Percentiles rank a stretch among this genome's conserved stretches.
phyloP scores from a whole-genome alignment of 116 monocot species.

The Zostera marina region DNA sequence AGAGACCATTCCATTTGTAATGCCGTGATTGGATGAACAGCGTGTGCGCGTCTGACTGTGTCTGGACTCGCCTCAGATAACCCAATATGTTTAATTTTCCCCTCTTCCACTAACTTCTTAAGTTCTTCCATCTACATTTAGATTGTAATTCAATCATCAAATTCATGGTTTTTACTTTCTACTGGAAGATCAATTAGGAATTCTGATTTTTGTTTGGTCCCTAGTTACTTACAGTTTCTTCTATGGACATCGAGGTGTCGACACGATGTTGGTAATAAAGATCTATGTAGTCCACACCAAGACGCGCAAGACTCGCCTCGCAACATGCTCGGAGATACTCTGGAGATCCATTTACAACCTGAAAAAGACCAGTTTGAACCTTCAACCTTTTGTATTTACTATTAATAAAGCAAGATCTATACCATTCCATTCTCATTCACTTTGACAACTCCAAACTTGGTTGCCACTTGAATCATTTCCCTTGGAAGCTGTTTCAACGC shows the following conservation, averaged over 20 bases:
- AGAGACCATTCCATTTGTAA: constrained; percentile 82
- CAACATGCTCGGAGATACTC: constrained; percentile 40
- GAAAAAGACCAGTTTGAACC: too few species aligned
- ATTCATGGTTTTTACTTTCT: not conserved
- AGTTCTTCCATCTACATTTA: constrained; percentile 41
- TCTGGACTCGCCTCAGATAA: constrained; percentile 68
- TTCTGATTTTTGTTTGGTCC: too few species aligned
- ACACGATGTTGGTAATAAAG: constrained; percentile 44
- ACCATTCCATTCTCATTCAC: not conserved
- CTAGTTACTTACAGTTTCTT: constrained; percentile 28
- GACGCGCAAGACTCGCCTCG: constrained; percentile 35
- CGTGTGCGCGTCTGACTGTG: constrained; percentile 66
- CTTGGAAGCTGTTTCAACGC: constrained; percentile 32
- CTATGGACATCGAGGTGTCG: constrained; percentile 28
- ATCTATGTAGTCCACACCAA: constrained; percentile 39
- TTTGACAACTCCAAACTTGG: constrained; percentile 23
- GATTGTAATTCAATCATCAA: not conserved
- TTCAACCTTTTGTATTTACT: too few species aligned
- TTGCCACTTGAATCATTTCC: constrained; percentile 30
- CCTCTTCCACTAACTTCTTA: constrained; percentile 61
- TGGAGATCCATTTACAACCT: constrained; percentile 15
- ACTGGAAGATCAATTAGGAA: too few species aligned
- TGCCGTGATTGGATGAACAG: constrained; percentile 61
- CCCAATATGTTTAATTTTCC: constrained; percentile 65
- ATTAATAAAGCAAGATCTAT: too few species aligned